These are phyloP conservation scores for Diaporthe vexans DNA, from an alignment of 2,329 filamentous ascomycete genomes.

Conservation along the genomic window DNA sequence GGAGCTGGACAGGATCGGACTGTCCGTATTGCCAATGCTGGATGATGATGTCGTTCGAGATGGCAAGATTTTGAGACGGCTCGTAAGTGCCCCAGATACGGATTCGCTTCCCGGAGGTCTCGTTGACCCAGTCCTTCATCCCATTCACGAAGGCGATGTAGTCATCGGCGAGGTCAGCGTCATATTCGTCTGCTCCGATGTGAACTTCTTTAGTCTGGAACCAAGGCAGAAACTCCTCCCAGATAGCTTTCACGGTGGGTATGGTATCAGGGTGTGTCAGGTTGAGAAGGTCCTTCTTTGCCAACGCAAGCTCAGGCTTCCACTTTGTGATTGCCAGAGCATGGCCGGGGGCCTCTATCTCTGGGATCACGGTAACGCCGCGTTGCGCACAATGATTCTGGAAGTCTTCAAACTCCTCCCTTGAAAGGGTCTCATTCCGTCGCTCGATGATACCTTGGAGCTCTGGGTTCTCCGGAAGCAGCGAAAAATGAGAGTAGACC, in stretches of 20 bases:
- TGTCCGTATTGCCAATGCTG: conserved; percentile 65
- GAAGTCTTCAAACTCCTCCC: conserved; percentile 26
- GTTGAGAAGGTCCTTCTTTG: conserved; percentile 42
- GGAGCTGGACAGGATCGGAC: conserved; percentile 58
- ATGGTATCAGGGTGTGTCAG: conserved; percentile 63
- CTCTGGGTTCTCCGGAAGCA: conserved; percentile 50
- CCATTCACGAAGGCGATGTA: conserved; percentile 64
- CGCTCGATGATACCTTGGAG: conserved; percentile 37
- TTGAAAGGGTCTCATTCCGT: conserved; percentile 25
- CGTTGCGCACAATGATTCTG: conserved; percentile 23
- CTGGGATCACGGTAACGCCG: conserved; percentile 26
- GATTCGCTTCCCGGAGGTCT: conserved; percentile 58
- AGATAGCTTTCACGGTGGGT: conserved; percentile 65
- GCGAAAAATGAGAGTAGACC: conserved; percentile 61
- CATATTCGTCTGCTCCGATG: conserved; percentile 69
- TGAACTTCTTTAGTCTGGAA: conserved; percentile 68
- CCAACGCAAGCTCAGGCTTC: conserved; percentile 32
- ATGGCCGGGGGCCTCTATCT: conserved; percentile 33
- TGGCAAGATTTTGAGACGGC: conserved; percentile 54
- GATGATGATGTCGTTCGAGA: conserved; percentile 56
- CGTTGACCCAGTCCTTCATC: conserved; percentile 61
- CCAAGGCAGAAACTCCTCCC: conserved; percentile 67
- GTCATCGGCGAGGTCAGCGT: conserved; percentile 58
- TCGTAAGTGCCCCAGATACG: conserved; percentile 69
- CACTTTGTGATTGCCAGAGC: conserved; percentile 24